These are phyloP conservation scores for Amoeboaphelidium protococcarum DNA, from an alignment of 371 early-diverging fungal species.

Conservation along the genomic window DNA sequence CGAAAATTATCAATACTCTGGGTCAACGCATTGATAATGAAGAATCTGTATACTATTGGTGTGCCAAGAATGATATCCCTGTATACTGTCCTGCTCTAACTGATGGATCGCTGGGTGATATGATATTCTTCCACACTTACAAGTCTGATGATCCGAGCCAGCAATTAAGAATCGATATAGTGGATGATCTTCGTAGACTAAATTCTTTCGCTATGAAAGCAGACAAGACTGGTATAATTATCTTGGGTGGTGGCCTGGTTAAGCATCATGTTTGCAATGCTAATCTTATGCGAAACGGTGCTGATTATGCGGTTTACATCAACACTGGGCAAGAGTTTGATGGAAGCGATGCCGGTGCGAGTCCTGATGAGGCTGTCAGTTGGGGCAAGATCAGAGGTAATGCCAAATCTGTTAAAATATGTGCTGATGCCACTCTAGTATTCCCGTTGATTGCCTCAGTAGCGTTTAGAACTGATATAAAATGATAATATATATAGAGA, in stretches of 20 bases:
- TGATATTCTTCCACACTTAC: constrained; percentile 94
- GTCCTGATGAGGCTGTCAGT: constrained; percentile 93
- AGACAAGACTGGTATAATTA: constrained; percentile 87
- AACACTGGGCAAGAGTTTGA: constrained; percentile 98
- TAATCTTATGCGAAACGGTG: constrained; percentile 97
- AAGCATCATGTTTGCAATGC: constrained; percentile 99
- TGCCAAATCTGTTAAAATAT: constrained; percentile 75
- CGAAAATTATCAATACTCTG: constrained; percentile 66
- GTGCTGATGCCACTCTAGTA: constrained; percentile 84
- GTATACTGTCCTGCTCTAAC: constrained; percentile 97
- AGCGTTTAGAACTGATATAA: constrained; percentile 50
- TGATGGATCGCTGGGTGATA: constrained; percentile 97
- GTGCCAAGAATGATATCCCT: constrained; percentile 70
- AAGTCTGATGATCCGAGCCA: too few relatives aligned
- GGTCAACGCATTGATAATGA: constrained; percentile 86
- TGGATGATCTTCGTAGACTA: constrained; percentile 74
- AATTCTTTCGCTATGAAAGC: constrained; percentile 85
- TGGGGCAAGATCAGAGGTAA: constrained; percentile 95
- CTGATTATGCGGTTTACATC: constrained; percentile 92
- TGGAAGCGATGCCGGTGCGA: constrained; percentile 97
- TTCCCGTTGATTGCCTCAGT: constrained; percentile 86
- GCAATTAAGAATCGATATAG: constrained; percentile 86
- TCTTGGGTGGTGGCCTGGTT: constrained; percentile 93
- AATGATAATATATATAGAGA: too few relatives aligned
- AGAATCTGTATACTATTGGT: constrained; percentile 92